Evolutionary conservation across 2,329 filamentous ascomycete genomes (phyloP).

Genomic region (Colletotrichum incanum): DNA sequence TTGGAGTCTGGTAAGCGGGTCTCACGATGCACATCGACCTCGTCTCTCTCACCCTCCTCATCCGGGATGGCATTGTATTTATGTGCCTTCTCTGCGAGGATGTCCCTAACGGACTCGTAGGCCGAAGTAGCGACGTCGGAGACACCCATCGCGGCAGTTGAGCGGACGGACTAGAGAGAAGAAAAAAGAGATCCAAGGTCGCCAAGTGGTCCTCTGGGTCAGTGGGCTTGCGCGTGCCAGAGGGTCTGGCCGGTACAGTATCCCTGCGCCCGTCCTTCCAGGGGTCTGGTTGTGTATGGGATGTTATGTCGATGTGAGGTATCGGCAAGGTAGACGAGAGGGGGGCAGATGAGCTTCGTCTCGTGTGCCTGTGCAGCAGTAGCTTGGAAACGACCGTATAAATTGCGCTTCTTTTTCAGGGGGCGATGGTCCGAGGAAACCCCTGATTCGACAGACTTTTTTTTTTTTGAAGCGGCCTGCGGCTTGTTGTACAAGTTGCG

Average conservation of each 20-base stretch:
- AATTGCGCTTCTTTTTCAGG: constrained; percentile 8
- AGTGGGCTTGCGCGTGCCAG: constrained; percentile 26
- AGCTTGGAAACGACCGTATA: constrained; percentile 12
- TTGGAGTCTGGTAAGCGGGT: constrained; percentile 41
- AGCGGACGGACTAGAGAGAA: not conserved
- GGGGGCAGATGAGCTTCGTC: not conserved
- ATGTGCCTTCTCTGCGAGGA: constrained; percentile 46
- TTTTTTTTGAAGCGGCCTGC: not conserved
- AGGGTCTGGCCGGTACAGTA: constrained; percentile 19
- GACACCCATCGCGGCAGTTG: constrained; percentile 32
- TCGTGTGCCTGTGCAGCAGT: constrained; percentile 4
- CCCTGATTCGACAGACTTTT: constrained; percentile 6
- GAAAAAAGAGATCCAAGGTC: not conserved
- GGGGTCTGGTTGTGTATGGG: constrained; percentile 5
- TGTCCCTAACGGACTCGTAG: constrained; percentile 42
- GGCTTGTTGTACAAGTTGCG: not conserved
- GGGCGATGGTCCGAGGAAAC: constrained; percentile 1
- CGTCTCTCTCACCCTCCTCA: constrained; percentile 38
- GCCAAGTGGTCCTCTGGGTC: constrained; percentile 24
- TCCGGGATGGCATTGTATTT: constrained; percentile 50
- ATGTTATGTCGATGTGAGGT: constrained; percentile 21
- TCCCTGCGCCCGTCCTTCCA: constrained; percentile 25
- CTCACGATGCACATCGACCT: constrained; percentile 29
- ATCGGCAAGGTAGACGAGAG: constrained; percentile 12
- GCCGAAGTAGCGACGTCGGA: constrained; percentile 35